Base-by-base conservation (phyloP, 371 early-diverging fungal genomes). In the Rhizopus arrhizus region DNA sequence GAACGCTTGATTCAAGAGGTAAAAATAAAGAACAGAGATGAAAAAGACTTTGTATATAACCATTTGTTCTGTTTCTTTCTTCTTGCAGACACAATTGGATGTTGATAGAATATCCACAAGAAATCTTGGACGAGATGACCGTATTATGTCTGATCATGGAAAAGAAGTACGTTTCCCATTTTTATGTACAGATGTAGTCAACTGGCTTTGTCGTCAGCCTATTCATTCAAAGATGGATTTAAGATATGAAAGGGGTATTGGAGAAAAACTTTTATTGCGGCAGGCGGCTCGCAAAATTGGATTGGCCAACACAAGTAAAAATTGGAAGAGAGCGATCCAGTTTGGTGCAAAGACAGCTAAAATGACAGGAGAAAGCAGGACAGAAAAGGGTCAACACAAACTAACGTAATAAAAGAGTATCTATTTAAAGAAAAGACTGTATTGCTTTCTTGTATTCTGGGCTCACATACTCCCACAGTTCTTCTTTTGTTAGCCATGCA, bases 291-390 rank as follows among this genome's bases (percentile, higher is more conserved):
- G 78, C 15, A 66, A 69, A 55, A 65, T 91, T 60, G 94, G 88
- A 5, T 80, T 84, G 22, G 41, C 51, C 0, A 56, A 77, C n/a
- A 81, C 85, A 2, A 81, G 85, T 51, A 68, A 68, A 0, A 80
- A 85, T 46, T 83, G 83, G 84, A 98, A 98, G 62, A 83, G 96
- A 13, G 98, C 98, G 0, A 92, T 98, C 47, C 98, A 98, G 69
- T 98, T 98, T 83, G 98, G 98, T 2, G 93, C 96, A 1, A 82
- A 93, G 38, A 94, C 95, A 0, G 96, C 96, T 11, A 95, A 93
- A 73, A 95, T 97, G 96, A 87, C 88, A 12, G 81, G 73, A 15
- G 83, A 80, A 41, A 70, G 73, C 41, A 69, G 83, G 8, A 56
- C 74, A 36, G 87, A 91, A 62, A 84, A 84, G 52, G 92, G 91